Evolutionary conservation across 2,329 filamentous ascomycete species (phyloP), one percentile per base, ranked within the genome.

Genomic region (Fusarium odoratissimum): DNA sequence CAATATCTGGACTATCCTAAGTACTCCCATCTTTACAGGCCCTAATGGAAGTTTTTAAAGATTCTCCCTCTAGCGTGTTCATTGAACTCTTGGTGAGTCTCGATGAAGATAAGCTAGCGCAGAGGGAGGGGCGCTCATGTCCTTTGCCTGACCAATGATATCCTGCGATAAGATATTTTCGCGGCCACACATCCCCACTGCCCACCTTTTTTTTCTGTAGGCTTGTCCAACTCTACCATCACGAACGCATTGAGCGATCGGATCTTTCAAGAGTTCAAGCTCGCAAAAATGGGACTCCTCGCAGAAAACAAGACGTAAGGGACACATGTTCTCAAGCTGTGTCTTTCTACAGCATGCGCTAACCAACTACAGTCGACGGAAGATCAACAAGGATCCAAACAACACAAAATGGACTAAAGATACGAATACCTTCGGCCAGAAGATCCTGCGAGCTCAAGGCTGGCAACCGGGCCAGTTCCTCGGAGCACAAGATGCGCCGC

Each of bases 331-430:
- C 16, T 46, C n/a, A 5, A 21, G 21, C 23, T 11, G 21, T 2
- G 30, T 4, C 11, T 38, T 16, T 40, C 4, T 19, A 23, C 5
- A 51, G 3, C 17, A 52, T 69, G 51, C 46, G 23, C 76, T 78
- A 67, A 76, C 58, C 30, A 14, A 21, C 25, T 31, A 16, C 57
- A 83, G 82, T 59, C 81, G 82, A 58, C 76, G 87, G 52, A 97
- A 95, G 84, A 91, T 98, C 79, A 92, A 92, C 74, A 88, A 92
- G 80, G 96, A 99, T 83, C 96, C 96, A 12, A 98, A 98, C 84
- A 99, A 98, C 82, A 97, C 94, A 52, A 91, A 90, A 87, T 99
- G 96, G 96, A 91, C 92, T 63, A 91, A 92, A 78, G 92, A 95
- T 80, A 93, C 92, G 73, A 89, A 88, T 63, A 91, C 91, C 60